Percentiles rank a stretch among this genome's conserved stretches.
Evolutionary conservation across 352 stramenopile species (phyloP).

Genomic region (Globisporangium middletonii): DNA sequence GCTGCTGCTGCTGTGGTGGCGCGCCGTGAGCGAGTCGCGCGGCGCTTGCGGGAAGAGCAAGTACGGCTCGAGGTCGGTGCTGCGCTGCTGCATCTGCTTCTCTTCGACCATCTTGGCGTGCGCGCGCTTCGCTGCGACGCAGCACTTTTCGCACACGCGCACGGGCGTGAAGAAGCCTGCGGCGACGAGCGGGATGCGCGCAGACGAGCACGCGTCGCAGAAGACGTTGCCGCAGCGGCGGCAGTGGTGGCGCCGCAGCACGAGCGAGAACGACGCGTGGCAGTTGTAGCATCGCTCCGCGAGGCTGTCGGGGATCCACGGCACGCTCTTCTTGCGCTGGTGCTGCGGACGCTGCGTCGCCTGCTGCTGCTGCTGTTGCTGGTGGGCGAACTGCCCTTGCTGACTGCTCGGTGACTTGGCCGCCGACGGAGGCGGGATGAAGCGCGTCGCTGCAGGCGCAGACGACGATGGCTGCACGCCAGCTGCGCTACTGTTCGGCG

Average conservation of each 20-base stretch:
- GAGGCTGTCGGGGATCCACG: constrained; percentile 81
- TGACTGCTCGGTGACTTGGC: constrained; percentile 11
- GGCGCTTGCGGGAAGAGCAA: constrained; percentile 4
- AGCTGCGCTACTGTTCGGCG: background rate
- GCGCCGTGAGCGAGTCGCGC: constrained; percentile 1
- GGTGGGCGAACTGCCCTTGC: constrained; percentile 15
- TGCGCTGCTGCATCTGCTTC: constrained; percentile 20
- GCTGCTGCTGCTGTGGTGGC: background rate
- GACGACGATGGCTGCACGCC: constrained; percentile 8
- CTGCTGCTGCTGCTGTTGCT: constrained; percentile 14
- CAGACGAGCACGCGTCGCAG: constrained; percentile 82
- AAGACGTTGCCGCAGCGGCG: constrained; percentile 87
- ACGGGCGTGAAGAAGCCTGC: constrained; percentile 67
- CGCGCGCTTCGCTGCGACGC: constrained; percentile 55
- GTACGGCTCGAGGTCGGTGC: constrained; percentile 7
- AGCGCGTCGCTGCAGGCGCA: constrained; percentile 3
- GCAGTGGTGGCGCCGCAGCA: constrained; percentile 84
- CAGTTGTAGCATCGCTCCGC: constrained; percentile 76
- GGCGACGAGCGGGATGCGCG: constrained; percentile 68
- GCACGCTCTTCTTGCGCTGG: constrained; percentile 38
- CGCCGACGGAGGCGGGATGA: background rate
- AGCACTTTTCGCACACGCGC: constrained; percentile 79
- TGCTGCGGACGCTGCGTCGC: constrained; percentile 18
- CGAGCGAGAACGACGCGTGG: constrained; percentile 53
- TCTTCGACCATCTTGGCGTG: constrained; percentile 69